Conservation (phyloP, 2,329 filamentous ascomycete genomes). For the Colletotrichum lupini region DNA sequence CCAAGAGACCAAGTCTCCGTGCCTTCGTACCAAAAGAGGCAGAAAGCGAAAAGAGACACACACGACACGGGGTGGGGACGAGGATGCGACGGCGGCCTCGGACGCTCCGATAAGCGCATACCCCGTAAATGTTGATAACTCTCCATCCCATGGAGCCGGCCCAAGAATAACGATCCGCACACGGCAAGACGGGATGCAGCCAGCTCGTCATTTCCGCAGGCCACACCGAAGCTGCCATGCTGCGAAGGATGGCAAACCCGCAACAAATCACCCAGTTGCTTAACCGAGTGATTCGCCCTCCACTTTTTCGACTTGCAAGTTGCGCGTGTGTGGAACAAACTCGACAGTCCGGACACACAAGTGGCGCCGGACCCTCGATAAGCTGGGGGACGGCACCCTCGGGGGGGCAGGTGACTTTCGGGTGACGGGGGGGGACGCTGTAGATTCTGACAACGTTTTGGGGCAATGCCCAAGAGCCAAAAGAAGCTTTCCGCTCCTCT, state of each 20-base stretch:
- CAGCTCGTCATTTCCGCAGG: slow-evolving; percentile 5
- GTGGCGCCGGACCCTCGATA: background rate
- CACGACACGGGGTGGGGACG: background rate
- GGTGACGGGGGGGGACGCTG: background rate
- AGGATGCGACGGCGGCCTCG: slow-evolving; percentile 1
- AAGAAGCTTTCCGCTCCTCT: slow-evolving; percentile 37
- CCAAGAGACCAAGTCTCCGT: slow-evolving; percentile 8
- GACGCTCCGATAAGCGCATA: slow-evolving; percentile 28
- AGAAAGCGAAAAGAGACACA: slow-evolving; percentile 12
- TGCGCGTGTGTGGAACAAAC: background rate
- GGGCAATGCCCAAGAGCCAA: slow-evolving; percentile 27
- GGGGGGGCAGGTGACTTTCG: slow-evolving; percentile 10
- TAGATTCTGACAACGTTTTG: background rate
- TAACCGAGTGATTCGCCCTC: slow-evolving; percentile 12
- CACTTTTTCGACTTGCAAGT: slow-evolving; percentile 17
- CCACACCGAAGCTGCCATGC: background rate
- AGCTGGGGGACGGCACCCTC: background rate
- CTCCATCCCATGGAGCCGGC: background rate
- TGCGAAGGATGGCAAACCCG: too few species aligned
- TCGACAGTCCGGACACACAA: background rate
- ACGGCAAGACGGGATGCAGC: background rate
- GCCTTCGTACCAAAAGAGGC: background rate
- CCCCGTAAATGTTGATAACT: slow-evolving; percentile 15
- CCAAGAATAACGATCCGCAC: background rate
- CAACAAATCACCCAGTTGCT: background rate